phyloP scores from a whole-genome alignment of 371 early-diverging fungal species.

The Mucor ambiguus region DNA sequence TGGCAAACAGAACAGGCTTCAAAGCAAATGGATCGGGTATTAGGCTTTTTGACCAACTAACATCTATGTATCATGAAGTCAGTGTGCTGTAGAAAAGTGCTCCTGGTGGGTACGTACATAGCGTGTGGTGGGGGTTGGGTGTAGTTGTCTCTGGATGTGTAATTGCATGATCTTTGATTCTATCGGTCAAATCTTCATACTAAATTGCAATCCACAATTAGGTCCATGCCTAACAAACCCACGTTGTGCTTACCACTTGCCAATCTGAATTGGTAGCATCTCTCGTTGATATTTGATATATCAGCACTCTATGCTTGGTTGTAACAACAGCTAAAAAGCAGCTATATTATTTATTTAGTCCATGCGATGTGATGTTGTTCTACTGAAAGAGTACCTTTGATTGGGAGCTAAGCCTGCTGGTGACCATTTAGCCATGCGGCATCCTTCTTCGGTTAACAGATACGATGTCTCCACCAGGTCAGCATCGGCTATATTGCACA shows the following conservation, averaged over 20 bases:
- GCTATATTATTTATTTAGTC: conserved; percentile 10
- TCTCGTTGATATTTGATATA: conserved; percentile 23
- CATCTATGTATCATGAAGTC: conserved; percentile 4
- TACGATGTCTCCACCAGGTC: conserved; percentile 22
- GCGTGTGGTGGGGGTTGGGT: conserved; percentile 19
- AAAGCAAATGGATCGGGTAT: conserved; percentile 17
- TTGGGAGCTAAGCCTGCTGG: conserved; percentile 24
- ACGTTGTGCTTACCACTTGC: conserved; percentile 20
- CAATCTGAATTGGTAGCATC: conserved; percentile 22
- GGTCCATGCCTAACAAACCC: background rate
- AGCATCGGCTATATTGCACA: conserved; percentile 6
- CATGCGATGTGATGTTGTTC: background rate
- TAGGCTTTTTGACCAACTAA: conserved; percentile 30
- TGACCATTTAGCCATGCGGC: conserved; percentile 39
- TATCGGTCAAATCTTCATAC: conserved; percentile 24
- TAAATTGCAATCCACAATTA: background rate
- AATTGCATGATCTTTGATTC: conserved; percentile 10
- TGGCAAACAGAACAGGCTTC: conserved; percentile 24
- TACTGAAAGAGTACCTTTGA: conserved; percentile 19
- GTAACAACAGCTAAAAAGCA: conserved; percentile 38
- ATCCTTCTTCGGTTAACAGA: conserved; percentile 23
- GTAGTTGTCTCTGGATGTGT: background rate
- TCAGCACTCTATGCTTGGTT: conserved; percentile 33
- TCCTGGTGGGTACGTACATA: conserved; percentile 16
- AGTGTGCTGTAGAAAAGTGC: background rate